Base-by-base conservation (phyloP, 2,329 filamentous ascomycete genomes). In the Sclerotinia subarctica region DNA sequence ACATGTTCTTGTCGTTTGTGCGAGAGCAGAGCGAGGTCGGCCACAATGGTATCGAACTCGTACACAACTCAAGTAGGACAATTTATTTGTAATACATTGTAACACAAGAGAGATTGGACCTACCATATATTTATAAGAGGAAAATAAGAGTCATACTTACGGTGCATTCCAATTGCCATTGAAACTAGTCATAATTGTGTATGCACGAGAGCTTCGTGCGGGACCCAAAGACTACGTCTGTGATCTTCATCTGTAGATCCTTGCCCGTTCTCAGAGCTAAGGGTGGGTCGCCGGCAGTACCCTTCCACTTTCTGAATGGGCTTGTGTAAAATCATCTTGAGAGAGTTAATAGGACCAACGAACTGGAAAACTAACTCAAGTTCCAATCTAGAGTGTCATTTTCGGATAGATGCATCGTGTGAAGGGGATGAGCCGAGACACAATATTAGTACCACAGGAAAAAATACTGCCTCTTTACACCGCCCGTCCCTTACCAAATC, bases 21-120 rank as follows among this genome's bases (percentile, higher is more conserved):
- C 8, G 15, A 19, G 26, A 11, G 15, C 46, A 42, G 46, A 38
- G 44, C 26, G n/a, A 38, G 38, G 19, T 51, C n/a, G n/a, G 15
- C 47, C 19, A 63, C 46, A 26, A 32, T 51, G 51, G 46, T 59
- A n/a, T 26, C 15, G 19, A 46, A 44, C 15, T 51, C 24, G 24
- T 42, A 42, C 15, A 38, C 59, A 51, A 42, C 46, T 63, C 32
- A 13, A 42, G 47, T 51, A 51, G n/a, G 47, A 24, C 46, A 8
- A 51, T 38, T 24, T 62, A 38, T 21, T n/a, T 52, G 59, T 51
- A 63, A 51, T 24, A 63, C 46, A 51, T 26, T n/a, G 46, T 32
- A n/a, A 51, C n/a, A 51, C 46, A 51, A 62, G 21, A 51, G 59
- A 63, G 15, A 26, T 4, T 19, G 0, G 46, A 63, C 46, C 24